Evolutionary conservation across 805 yeast species (phyloP), one percentile per base, ranked within the genome.

Genomic region (Wickerhamomyces chambardii): DNA sequence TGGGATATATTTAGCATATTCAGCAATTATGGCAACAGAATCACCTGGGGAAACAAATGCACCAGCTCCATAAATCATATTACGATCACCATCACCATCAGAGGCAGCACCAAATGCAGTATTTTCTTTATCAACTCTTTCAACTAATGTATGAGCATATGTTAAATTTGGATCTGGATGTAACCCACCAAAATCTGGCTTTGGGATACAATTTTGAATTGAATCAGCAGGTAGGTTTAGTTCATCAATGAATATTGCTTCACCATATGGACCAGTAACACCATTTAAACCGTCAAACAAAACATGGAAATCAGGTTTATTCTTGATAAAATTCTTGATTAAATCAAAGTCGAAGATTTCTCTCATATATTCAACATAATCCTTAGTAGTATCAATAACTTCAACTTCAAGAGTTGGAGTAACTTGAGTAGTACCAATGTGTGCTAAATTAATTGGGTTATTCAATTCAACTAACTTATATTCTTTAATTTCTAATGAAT

Each of bases 71-170:
- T 92, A 92, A 52, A 90, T 90, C 98, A 90, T 90, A 59, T 90
- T 90, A 64, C 98, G 78, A 57, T 90, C 98, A 59, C 98, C 98
- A 51, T 90, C 98, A 59, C 98, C 98, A 56, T 86, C 98, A n/a
- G 95, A 83, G 8, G 97, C 97, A 28, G 97, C 97, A 44, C 98
- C 98, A 56, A 90, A 90, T 7, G 90, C 84, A 45, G 89, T 84
- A 39, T 75, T 63, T 39, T 83, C 83, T 16, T 59, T 54, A 53
- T 92, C 97, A n/a, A 90, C 98, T 44, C 72, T 71, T 25, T 75
- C 81, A 16, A 90, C 98, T 43, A 90, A 68, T 15, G 95, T 77
- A 40, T 71, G 75, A 10, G 97, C 98, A 55, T 92, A 90, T 12
- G 97, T 89, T 58, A 90, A 72, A 64, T 90, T 90, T 45, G 98